These are phyloP conservation scores for Amesomyces nigricolor DNA, from an alignment of 2,329 filamentous ascomycete genomes.

Conservation along the genomic window DNA sequence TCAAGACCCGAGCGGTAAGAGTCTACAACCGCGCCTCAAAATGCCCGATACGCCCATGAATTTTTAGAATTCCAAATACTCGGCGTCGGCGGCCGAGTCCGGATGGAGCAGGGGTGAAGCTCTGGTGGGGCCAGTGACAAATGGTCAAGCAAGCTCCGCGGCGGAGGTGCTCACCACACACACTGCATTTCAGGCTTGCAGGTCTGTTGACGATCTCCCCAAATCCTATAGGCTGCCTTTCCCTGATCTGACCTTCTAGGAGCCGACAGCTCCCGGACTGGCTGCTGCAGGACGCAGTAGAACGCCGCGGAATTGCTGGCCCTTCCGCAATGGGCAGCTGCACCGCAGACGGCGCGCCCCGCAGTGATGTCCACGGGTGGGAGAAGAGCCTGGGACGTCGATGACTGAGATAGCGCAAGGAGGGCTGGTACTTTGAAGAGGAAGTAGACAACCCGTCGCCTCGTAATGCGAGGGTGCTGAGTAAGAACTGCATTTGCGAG, in stretches of 20 bases:
- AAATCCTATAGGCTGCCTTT: not conserved
- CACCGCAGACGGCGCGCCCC: not conserved
- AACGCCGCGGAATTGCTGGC: not conserved
- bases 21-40: too few relatives aligned
- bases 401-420: not conserved
- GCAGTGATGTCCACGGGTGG: not conserved
- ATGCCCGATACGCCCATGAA: not conserved
- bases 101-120: not conserved
- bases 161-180: not conserved
- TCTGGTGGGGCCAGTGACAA: constrained; percentile 7
- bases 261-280: not conserved
- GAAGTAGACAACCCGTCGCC: not conserved
- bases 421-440: not conserved
- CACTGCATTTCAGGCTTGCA: not conserved
- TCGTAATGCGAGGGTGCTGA: not conserved
- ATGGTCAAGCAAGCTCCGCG: constrained; percentile 3
- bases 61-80: constrained; percentile 15
- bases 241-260: not conserved
- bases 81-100: not conserved
- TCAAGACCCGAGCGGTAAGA: too few relatives aligned
- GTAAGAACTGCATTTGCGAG: not conserved
- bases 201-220: not conserved
- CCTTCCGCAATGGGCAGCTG: not conserved
- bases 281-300: too few relatives aligned
- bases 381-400: not conserved